Base-by-base conservation (phyloP, 2,329 filamentous ascomycete species). In the Hymenoscyphus scutula region DNA sequence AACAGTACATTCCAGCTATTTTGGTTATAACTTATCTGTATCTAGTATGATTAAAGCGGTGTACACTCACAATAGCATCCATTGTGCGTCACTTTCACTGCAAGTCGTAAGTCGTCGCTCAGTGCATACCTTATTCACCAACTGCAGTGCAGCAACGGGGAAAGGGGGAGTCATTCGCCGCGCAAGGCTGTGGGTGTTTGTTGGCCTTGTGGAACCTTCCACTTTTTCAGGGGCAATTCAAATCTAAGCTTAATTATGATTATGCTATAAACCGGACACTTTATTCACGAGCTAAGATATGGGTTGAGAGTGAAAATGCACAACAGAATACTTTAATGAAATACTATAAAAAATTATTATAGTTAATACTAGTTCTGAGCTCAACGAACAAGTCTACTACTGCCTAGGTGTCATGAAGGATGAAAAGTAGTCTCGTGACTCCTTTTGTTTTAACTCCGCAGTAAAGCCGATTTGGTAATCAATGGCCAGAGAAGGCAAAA, bases 131-230 rank as follows among this genome's bases (percentile, higher is more conserved):
- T 19, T n/a, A n/a, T n/a, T n/a, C n/a, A n/a, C n/a, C n/a, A n/a
- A n/a, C n/a, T n/a, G n/a, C n/a, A 48, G 6, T 48, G 41, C 41
- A 48, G n/a, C 41, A 48, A 48, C 19, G 41, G 41, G 53, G 53
- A 29, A 54, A 19, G 30, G 5, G 30, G 53, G n/a, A 55, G 57
- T 64, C 64, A 67, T 48, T 65, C 66, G 38, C 64, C 61, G 64
- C 30, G 62, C 63, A 60, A 68, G 66, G 66, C 64, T 66, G 64
- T 57, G 56, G 25, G 10, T 17, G 34, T 58, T 30, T 29, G 53
- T 27, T 55, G 17, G 53, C 53, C 53, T 30, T 29, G 27, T 30
- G 38, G 38, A 41, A 41, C 38, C 38, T 41, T 41, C 38, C n/a
- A 19, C n/a, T 41, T 41, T 19, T 41, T n/a, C 38, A 41, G 51